Percentiles rank a stretch among this genome's conserved stretches.
Conservation (phyloP, 176 grass and related monocot genomes). For the Zoysia pacifica region DNA sequence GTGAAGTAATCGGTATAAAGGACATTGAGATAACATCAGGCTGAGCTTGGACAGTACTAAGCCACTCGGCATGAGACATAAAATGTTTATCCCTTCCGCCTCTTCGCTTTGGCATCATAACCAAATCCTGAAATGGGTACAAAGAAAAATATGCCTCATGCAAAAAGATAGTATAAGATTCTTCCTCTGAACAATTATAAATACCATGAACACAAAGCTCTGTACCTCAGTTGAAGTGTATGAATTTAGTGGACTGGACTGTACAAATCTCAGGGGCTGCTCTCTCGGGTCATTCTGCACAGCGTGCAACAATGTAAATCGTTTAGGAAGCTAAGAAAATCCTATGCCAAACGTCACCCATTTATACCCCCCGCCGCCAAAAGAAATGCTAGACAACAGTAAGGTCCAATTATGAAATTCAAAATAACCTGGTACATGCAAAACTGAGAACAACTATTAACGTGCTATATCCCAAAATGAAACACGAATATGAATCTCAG, state of each 20-base stretch:
- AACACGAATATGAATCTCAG: background rate
- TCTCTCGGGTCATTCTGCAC: constrained; percentile 71
- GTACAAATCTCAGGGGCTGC: constrained; percentile 73
- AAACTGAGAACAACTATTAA: background rate
- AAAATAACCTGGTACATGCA: background rate
- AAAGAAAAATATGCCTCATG: constrained; percentile 35
- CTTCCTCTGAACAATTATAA: background rate
- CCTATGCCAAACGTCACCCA: background rate
- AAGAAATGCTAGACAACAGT: background rate
- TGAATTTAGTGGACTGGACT: constrained; percentile 65
- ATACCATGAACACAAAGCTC: constrained; percentile 18
- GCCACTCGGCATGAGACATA: constrained; percentile 76
- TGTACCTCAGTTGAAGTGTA: constrained; percentile 72
- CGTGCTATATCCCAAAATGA: background rate
- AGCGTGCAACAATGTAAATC: constrained; percentile 16
- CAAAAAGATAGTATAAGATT: background rate
- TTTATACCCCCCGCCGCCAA: background rate
- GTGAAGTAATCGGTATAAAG: constrained; percentile 95
- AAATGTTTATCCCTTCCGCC: constrained; percentile 80
- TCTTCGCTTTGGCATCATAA: constrained; percentile 78
- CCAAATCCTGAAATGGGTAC: constrained; percentile 58
- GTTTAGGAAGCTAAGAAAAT: constrained; percentile 21
- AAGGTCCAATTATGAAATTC: constrained; percentile 4
- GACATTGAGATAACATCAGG: constrained; percentile 96
- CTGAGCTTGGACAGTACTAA: constrained; percentile 72